These are phyloP conservation scores for Fusarium buxicola DNA, from an alignment of 2,329 filamentous ascomycete species.

Conservation along the genomic window DNA sequence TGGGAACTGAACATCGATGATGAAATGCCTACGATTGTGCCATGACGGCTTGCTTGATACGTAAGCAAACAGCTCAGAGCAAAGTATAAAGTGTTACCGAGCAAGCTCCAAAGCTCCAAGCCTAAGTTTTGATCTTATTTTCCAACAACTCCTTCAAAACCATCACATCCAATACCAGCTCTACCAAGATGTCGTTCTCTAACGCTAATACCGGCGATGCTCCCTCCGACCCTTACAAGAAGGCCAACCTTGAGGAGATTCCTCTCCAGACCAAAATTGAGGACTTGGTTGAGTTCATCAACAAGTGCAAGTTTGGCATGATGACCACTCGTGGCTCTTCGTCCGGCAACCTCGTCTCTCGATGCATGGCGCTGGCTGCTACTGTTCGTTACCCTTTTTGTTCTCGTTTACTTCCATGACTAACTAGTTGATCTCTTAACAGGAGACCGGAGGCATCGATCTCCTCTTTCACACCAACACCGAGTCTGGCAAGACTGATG, in stretches of 20 bases:
- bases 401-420: neutral
- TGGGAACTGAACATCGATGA: conserved; percentile 41
- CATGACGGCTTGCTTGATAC: conserved; percentile 33
- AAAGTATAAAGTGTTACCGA: conserved; percentile 35
- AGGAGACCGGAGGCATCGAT: conserved; percentile 84
- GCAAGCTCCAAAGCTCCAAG: conserved; percentile 8
- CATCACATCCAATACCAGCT: conserved; percentile 6
- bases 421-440: conserved; percentile 17
- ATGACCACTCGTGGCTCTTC: conserved; percentile 81
- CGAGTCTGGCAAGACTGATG: conserved; percentile 87
- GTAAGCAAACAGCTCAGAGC: conserved; percentile 20
- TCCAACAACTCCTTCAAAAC: conserved; percentile 23
- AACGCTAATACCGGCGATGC: conserved; percentile 72
- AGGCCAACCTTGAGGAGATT: conserved; percentile 73
- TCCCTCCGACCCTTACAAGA: conserved; percentile 81
- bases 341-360: conserved; percentile 76
- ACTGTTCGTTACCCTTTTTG: conserved; percentile 64
- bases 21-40: conserved; percentile 44
- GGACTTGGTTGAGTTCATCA: conserved; percentile 77
- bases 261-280: conserved; percentile 80
- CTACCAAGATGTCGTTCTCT: conserved; percentile 54
- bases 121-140: conserved; percentile 17
- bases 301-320: conserved; percentile 84
- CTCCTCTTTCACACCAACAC: conserved; percentile 94
- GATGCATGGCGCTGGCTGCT: conserved; percentile 86